A percentile compares a stretch with the other conserved stretches of the same genome.
Conservation (phyloP, 805 yeast species). For the Hanseniaspora pseudoguilliermondii region DNA sequence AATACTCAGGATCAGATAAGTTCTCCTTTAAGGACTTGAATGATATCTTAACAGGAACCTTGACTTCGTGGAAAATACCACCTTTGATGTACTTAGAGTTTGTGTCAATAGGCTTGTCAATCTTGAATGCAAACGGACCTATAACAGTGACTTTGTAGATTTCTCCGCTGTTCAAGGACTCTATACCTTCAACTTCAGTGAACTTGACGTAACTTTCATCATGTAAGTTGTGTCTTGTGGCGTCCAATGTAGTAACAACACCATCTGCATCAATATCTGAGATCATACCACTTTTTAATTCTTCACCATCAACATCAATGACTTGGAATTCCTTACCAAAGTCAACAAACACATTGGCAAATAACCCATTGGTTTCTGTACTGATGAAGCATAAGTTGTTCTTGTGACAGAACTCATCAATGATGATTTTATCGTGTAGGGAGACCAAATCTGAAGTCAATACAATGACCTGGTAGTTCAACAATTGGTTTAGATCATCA, state of each 20-base stretch:
- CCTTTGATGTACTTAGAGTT: slow-evolving; percentile 51
- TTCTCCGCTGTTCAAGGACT: slow-evolving; percentile 57
- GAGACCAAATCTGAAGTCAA: slow-evolving; percentile 67
- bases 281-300: slow-evolving; percentile 73
- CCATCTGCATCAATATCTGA: slow-evolving; percentile 82
- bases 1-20: slow-evolving; percentile 61
- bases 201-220: slow-evolving; percentile 86
- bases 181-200: slow-evolving; percentile 72
- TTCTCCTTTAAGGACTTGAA: slow-evolving; percentile 58
- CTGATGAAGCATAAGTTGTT: slow-evolving; percentile 66
- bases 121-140: slow-evolving; percentile 89
- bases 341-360: slow-evolving; percentile 82
- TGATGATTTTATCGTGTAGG: slow-evolving; percentile 58
- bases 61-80: slow-evolving; percentile 86
- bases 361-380: slow-evolving; percentile 74
- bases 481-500: slow-evolving; percentile 26
- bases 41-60: slow-evolving; percentile 53
- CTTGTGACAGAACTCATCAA: slow-evolving; percentile 64
- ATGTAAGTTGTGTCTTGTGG: slow-evolving; percentile 82
- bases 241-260: slow-evolving; percentile 86
- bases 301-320: slow-evolving; percentile 84
- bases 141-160: slow-evolving; percentile 67
- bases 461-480: slow-evolving; percentile 55
- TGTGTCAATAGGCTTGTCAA: slow-evolving; percentile 29
- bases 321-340: slow-evolving; percentile 73